A percentile compares a stretch with the other conserved stretches of the same genome.
Evolutionary conservation across 2,329 filamentous ascomycete species (phyloP).

Genomic region (Parafenestella ontariensis): DNA sequence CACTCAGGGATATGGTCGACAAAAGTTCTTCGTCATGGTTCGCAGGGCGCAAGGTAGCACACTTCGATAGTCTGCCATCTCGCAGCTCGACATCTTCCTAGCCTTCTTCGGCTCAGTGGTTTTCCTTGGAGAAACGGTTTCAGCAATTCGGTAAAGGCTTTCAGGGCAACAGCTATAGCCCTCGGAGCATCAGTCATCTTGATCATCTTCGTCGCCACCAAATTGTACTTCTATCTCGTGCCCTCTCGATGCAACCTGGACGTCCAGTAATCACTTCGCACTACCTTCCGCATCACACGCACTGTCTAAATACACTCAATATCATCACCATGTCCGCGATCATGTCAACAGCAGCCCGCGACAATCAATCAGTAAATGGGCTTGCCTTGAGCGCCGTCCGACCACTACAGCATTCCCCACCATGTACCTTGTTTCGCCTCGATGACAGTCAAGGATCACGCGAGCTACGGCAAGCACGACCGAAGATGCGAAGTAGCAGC

Average conservation of each 20-base stretch:
- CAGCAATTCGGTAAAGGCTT: slow-evolving; percentile 49
- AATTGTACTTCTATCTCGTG: slow-evolving; percentile 54
- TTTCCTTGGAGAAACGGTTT: slow-evolving; percentile 52
- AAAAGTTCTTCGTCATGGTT: slow-evolving; percentile 50
- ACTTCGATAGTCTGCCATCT: slow-evolving; percentile 43
- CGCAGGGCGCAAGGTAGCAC: slow-evolving; percentile 41
- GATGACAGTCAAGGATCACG: background rate
- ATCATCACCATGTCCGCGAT: slow-evolving; percentile 40
- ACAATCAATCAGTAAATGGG: slow-evolving; percentile 30
- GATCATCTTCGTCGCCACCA: slow-evolving; percentile 48
- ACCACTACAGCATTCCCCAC: slow-evolving; percentile 19
- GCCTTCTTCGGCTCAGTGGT: slow-evolving; percentile 49
- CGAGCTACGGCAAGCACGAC: background rate
- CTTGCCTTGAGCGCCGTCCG: slow-evolving; percentile 32
- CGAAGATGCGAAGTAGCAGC: slow-evolving; percentile 8
- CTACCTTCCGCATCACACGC: slow-evolving; percentile 43
- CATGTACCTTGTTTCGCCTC: slow-evolving; percentile 6
- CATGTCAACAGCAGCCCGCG: slow-evolving; percentile 38
- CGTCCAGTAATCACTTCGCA: slow-evolving; percentile 48
- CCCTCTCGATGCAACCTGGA: slow-evolving; percentile 46
- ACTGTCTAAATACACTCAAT: slow-evolving; percentile 46
- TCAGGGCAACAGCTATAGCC: slow-evolving; percentile 45
- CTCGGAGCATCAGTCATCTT: slow-evolving; percentile 46
- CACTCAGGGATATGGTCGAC: slow-evolving; percentile 46
- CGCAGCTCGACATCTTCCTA: slow-evolving; percentile 44